These are phyloP conservation scores for Puccinia horiana DNA, from an alignment of 1,284 basidiomycete species.

Conservation along the genomic window DNA sequence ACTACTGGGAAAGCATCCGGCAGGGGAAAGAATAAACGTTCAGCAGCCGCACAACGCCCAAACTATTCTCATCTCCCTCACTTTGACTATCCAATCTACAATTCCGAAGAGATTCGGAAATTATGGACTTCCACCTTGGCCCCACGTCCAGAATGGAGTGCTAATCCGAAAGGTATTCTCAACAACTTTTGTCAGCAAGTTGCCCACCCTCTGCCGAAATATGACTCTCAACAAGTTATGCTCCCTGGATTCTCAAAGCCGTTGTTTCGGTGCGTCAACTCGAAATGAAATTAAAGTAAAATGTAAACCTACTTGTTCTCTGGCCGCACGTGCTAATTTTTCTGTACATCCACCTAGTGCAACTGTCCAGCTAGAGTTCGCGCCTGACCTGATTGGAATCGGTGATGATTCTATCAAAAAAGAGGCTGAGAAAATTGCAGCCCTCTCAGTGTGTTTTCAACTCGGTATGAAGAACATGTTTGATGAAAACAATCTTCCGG, in stretches of 20 bases:
- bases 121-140: constrained; percentile 22
- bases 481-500: constrained; percentile 54
- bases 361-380: constrained; percentile 23
- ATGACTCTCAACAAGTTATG: constrained; percentile 30
- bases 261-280: constrained; percentile 27
- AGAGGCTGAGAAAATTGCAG: constrained; percentile 74
- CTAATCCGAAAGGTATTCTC: constrained; percentile 46
- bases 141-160: constrained; percentile 40
- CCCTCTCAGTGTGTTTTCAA: constrained; percentile 72
- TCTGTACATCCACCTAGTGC: constrained; percentile 5
- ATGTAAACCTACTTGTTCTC: neutral
- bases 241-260: constrained; percentile 14
- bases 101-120: constrained; percentile 3
- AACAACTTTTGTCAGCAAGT: constrained; percentile 38
- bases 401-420: constrained; percentile 71
- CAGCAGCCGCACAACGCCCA: neutral
- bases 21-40: neutral
- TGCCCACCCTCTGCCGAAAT: constrained; percentile 33
- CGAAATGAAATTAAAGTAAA: neutral
- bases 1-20: neutral
- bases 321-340: neutral
- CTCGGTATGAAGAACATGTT: constrained; percentile 65
- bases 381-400: constrained; percentile 58
- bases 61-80: constrained; percentile 22
- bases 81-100: constrained; percentile 22